Evolutionary conservation across 1,284 basidiomycete genomes (phyloP), one percentile per base, ranked within the genome.

Genomic region (Somion occarium): DNA sequence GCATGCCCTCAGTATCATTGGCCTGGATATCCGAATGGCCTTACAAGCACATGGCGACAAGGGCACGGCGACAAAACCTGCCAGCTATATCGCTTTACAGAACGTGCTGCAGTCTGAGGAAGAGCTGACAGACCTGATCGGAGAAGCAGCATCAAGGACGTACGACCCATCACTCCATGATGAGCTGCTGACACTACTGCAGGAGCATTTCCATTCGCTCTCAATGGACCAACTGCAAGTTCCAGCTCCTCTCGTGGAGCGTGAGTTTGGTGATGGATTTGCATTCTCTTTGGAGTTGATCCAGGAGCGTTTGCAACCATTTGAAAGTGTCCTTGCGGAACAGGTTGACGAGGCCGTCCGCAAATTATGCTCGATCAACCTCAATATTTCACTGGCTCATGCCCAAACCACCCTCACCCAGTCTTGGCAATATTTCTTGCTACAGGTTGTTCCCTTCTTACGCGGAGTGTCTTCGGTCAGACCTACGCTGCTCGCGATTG

Each of bases 351-450:
- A 65, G 12, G 67, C 80, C 9, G 73, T 85, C 56, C 75, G 72
- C 46, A 73, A 74, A 44, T 64, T 88, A 7, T 68, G 76, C 51
- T 82, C 83, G 0, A 80, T 92, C 67, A 94, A 93, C 64, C 74
- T 91, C 56, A 92, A 94, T 64, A 80, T 93, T 58, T 94, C 92
- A 0, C 71, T 95, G 42, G 76, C 91, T 26, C 88, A 95, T 59
- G 79, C 88, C 1, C 88, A 94, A 65, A 80, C 80, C 2, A 72
- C 80, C 1, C 73, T 93, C 44, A 81, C 86, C 0, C 83, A 91
- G 51, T 81, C 91, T 2, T 96, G 91, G 90, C 82, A 85, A 44
- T 76, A 78, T 46, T 67, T 96, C 39, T 70, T 94, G 27, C 80
- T 82, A 39, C 79, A 83, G 54, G 72, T 80, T 2, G 69, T 80